Evolutionary conservation across 1,284 basidiomycete genomes (phyloP), one percentile per base, ranked within the genome.

Genomic region (Marasmius fiardii): DNA sequence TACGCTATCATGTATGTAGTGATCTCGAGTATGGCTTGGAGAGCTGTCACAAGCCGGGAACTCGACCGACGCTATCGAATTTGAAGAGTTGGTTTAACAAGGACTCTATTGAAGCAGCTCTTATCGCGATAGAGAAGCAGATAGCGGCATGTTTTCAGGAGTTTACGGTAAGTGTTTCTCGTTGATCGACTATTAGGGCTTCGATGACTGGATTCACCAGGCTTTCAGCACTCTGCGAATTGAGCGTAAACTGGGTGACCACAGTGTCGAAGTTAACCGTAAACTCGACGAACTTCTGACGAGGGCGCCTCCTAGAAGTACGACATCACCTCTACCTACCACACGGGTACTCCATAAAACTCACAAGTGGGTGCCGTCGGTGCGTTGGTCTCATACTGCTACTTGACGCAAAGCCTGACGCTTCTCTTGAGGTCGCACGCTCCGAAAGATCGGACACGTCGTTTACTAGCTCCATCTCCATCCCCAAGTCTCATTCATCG

Each of bases 131-230:
- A n/a, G 58, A 60, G 20, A 60, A 54, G 34, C 58, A 60, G 41
- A 57, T 60, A 23, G n/a, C 53, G 18, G 37, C 50, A 21, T 60
- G 58, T 57, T 53, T 60, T 45, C 55, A 57, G 21, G 58, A 60
- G 26, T 60, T 60, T 28, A 54, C 48, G 16, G 58, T 60, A 28
- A 53, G 58, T 51, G 16, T 16, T 10, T 34, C 10, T 11, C 48
- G 6, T 34, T 8, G 20, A 48, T 31, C 39, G 41, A 14, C 14
- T 3, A 34, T 24, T 6, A 45, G 16, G 54, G 12, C 33, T 26
- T n/a, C 35, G 8, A 16, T 34, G 24, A 28, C 20, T 12, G 35
- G 18, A 26, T n/a, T 14, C 24, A 35, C 37, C 37, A 60, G 58
- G 56, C 51, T 1, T 33, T 60, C 21, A 43, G 52, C 16, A 44